Evolutionary conservation across 176 grass and related monocot genomes (phyloP).

Genomic region (Sorghum bicolor): DNA sequence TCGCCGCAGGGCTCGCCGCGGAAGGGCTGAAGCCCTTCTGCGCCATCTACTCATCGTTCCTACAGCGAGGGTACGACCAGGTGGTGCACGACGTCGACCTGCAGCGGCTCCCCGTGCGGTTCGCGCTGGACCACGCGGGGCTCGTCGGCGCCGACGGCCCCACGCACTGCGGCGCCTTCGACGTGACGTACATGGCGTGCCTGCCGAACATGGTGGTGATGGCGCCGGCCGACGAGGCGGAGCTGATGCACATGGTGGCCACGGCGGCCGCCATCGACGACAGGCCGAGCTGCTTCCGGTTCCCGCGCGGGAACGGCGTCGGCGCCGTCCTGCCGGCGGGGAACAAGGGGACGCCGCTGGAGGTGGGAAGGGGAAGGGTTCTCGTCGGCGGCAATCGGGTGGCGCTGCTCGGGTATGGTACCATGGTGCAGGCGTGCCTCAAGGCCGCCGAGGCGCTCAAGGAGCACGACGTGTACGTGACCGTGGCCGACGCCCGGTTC

Average conservation of each 20-base stretch:
- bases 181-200: slow-evolving; percentile 91
- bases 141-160: slow-evolving; percentile 92
- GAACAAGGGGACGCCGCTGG: slow-evolving; percentile 59
- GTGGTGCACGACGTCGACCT: slow-evolving; percentile 97
- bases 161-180: slow-evolving; percentile 94
- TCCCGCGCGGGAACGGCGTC: slow-evolving; percentile 81
- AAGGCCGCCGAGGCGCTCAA: slow-evolving; percentile 64
- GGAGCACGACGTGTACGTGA: slow-evolving; percentile 60
- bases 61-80: slow-evolving; percentile 98
- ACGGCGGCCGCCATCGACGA: slow-evolving; percentile 85
- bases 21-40: slow-evolving; percentile 97
- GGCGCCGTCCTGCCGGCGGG: slow-evolving; percentile 50
- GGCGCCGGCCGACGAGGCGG: slow-evolving; percentile 85
- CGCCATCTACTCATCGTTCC: slow-evolving; percentile 93
- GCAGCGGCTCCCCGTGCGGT: slow-evolving; percentile 78
- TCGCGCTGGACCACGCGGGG: slow-evolving; percentile 77
- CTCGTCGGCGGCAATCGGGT: slow-evolving; percentile 64
- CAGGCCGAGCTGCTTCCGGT: slow-evolving; percentile 80
- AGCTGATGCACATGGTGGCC: slow-evolving; percentile 98
- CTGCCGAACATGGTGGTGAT: slow-evolving; percentile 98
- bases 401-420: slow-evolving; percentile 77
- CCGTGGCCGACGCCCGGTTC: slow-evolving; percentile 79
- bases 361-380: slow-evolving; percentile 77
- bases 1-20: slow-evolving; percentile 75
- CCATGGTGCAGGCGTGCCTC: slow-evolving; percentile 80